phyloP scores from a whole-genome alignment of 441 rosid genomes.

The Euphorbia schlechtendalii region DNA sequence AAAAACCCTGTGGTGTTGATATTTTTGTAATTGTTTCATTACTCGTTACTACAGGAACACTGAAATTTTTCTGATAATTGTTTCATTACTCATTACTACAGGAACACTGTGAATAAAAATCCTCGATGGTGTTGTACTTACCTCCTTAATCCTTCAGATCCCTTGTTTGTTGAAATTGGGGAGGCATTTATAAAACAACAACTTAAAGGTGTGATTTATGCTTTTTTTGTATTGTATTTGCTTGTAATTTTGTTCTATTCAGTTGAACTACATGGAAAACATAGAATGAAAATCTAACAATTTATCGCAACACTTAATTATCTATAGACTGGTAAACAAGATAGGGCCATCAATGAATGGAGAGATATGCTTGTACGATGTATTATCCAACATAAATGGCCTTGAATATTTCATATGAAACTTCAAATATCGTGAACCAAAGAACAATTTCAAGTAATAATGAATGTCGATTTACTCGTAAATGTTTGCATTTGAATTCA shows the following conservation, averaged over 20 bases:
- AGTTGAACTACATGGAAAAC: not conserved
- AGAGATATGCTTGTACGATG: not conserved
- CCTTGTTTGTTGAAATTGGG: conserved; percentile 82
- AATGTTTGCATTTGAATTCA: not conserved
- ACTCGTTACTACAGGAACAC: too few species aligned
- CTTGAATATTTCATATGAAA: not conserved
- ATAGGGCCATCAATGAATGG: not conserved
- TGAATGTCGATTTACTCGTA: not conserved
- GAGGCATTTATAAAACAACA: conserved; percentile 83
- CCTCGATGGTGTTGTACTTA: conserved; percentile 95
- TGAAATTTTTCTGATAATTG: conserved; percentile 5
- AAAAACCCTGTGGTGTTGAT: conserved; percentile 91
- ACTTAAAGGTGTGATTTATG: conserved; percentile 46
- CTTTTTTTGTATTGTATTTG: conserved; percentile 4
- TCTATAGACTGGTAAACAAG: too few species aligned
- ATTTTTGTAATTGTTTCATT: too few species aligned
- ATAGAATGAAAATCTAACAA: too few species aligned
- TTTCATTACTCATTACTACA: conserved; percentile 27
- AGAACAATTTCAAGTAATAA: not conserved
- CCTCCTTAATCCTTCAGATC: conserved; percentile 88
- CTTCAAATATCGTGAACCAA: not conserved
- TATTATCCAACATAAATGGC: not conserved
- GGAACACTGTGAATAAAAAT: conserved; percentile 92
- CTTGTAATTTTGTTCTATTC: not conserved
- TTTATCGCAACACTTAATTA: too few species aligned